Evolutionary conservation across 2,329 filamentous ascomycete genomes (phyloP).

Genomic region (Claviceps sp.): DNA sequence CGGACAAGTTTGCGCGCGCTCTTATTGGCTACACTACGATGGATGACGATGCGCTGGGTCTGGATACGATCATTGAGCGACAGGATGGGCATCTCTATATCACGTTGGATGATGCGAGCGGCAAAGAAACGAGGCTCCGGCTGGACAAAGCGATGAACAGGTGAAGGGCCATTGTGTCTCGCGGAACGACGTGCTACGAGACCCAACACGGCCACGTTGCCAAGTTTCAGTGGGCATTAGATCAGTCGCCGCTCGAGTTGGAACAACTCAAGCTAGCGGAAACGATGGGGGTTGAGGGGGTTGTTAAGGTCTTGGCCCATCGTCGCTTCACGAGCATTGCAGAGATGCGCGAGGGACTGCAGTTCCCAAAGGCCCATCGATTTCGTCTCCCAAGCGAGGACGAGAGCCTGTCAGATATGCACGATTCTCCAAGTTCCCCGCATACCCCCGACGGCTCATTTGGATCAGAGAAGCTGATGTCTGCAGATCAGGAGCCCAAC

Average conservation of each 20-base stretch:
- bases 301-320: constrained; percentile 7
- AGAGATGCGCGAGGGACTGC: constrained; percentile 6
- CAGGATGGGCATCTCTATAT: neutral
- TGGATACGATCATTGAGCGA: constrained; percentile 5
- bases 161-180: constrained; percentile 9
- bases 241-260: constrained; percentile 6
- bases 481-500: constrained; percentile 6
- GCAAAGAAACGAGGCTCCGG: neutral
- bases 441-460: no score
- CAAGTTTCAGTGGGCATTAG: constrained; percentile 9
- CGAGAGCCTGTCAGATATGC: neutral
- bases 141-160: constrained; percentile 4
- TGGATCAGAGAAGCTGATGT: constrained; percentile 5
- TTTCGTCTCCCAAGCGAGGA: constrained; percentile 4
- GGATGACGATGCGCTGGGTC: constrained; percentile 8
- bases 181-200: constrained; percentile 9
- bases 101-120: constrained; percentile 3
- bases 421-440: constrained; percentile 4
- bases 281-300: constrained; percentile 8
- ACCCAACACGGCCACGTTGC: constrained; percentile 5
- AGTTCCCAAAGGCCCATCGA: neutral
- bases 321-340: constrained; percentile 7
- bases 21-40: constrained; percentile 11
- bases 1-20: constrained; percentile 8
- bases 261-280: constrained; percentile 8